Base-by-base conservation (phyloP, 2,329 filamentous ascomycete species). In the Verticillium klebahnii region DNA sequence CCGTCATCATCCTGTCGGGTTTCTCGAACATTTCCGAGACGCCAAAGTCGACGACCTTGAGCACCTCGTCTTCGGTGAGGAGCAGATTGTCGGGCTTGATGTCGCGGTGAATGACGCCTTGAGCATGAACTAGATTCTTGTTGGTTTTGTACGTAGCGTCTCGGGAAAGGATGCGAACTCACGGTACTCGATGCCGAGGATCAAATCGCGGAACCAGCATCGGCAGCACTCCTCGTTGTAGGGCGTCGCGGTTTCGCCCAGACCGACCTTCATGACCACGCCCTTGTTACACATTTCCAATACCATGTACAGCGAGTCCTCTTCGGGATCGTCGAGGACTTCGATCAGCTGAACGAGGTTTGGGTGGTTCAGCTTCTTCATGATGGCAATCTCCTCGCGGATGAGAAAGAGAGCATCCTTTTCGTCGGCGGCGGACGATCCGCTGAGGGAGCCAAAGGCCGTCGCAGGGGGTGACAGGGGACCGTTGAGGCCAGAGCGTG, bases 201-300 rank as follows among this genome's bases (percentile, higher is more conserved):
- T 92, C 75, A 99, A 82, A 76, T 99, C 94, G 57, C 95, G 89
- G 72, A 99, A 98, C 92, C 92, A 98, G 71, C 86, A 89, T 58
- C 95, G 87, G 71, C 93, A 97, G 60, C 83, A 83, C 69, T 97
- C 92, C 65, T 90, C 86, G 32, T 86, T 82, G 73, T 97, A 97
- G 0, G 95, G 93, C 64, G 90, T 86, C 19, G 92, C 91, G 62
- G 84, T 82, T 69, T 96, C 89, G 63, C 91, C 90, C n/a, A 98
- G 78, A 3, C 92, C 92, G 61, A 99, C 92, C 70, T 93, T 94
- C 93, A 98, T 98, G 59, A 97, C 86, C 25, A 97, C 94, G 1
- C 95, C 95, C 74, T 97, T 97, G 72, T 96, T 95, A 80, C 95
- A 99, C 92, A 97, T 96, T 74, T 99, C 95, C 74, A 99, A 84